A percentile compares a stretch with the other conserved stretches of the same genome.
These are phyloP conservation scores for Kazachstania taianensis DNA, from an alignment of 805 yeast genomes.

Conservation along the genomic window DNA sequence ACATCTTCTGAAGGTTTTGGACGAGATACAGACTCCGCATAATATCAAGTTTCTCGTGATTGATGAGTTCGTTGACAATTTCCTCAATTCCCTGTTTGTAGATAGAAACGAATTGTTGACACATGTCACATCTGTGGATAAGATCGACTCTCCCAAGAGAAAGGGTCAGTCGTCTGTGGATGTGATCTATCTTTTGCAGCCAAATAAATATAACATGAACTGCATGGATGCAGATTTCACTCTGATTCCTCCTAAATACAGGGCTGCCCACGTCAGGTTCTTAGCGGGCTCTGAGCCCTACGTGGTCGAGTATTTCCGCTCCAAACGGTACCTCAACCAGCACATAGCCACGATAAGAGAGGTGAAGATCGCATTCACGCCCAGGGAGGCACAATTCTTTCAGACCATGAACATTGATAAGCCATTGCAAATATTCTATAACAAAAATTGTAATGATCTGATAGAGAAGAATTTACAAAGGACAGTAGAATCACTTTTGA, in stretches of 20 bases:
- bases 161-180: constrained; percentile 55
- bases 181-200: constrained; percentile 72
- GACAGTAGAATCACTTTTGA: constrained; percentile 57
- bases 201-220: constrained; percentile 54
- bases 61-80: constrained; percentile 43
- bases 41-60: constrained; percentile 44
- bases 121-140: constrained; percentile 53
- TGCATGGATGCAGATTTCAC: constrained; percentile 71
- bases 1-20: constrained; percentile 29
- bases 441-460: constrained; percentile 48
- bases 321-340: constrained; percentile 24
- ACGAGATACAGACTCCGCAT: constrained; percentile 34
- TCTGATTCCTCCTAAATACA: constrained; percentile 59
- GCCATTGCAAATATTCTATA: constrained; percentile 67
- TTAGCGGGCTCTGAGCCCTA: constrained; percentile 44
- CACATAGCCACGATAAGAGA: constrained; percentile 29
- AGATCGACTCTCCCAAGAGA: constrained; percentile 46
- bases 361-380: constrained; percentile 43
- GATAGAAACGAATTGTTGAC: constrained; percentile 37
- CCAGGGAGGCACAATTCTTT: constrained; percentile 63
- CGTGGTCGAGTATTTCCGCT: constrained; percentile 22
- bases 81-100: constrained; percentile 38
- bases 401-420: constrained; percentile 48
- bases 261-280: constrained; percentile 61
- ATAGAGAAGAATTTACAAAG: constrained; percentile 47